Base-by-base conservation (phyloP, 2,329 filamentous ascomycete species). In the Stagonosporopsis vannaccii region DNA sequence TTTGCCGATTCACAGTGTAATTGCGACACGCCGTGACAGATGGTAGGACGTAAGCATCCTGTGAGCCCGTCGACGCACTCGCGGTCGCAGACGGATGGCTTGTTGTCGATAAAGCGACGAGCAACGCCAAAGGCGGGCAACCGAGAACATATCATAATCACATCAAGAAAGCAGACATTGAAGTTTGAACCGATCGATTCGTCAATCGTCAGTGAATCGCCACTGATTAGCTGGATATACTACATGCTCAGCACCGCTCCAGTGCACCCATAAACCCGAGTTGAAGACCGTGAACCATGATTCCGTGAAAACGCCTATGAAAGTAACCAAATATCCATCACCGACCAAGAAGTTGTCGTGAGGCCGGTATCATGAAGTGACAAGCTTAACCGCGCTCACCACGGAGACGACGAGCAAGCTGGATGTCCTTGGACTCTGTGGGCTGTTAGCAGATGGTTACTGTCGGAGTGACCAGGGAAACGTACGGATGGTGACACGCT, bases 371-470 rank as follows among this genome's bases (percentile, higher is more conserved):
- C 50, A 58, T 57, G 60, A 68, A 62, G 55, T 51, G 61, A 61
- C 53, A 59, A 56, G 63, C 63, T 71, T 82, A 82, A 77, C 80
- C 81, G 62, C 81, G 80, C 80, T 82, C 81, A 70, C 81, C 81
- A 74, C 81, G 81, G 72, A 83, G 80, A 63, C 81, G 81, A 67
- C 81, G 81, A 64, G 94, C 94, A 58, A 98, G 85, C 79, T 97
- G 94, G 69, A 99, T 97, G 78, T 98, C 95, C 80, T 97, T 97
- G 78, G 95, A 92, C 91, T 96, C 94, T 75, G 65, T 33, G 17
- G 11, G 22, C 5, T 51, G 61, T 74, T 67, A 72, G 69, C 33
- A 46, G 20, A 32, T 58, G 40, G 4, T 56, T 35, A 30, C 22
- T 42, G 23, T 11, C 1, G 15, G 52, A 36, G 7, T 6, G n/a